phyloP scores from a whole-genome alignment of 192 early-diverging fungal genomes.

The Rhizophagus clarus region DNA sequence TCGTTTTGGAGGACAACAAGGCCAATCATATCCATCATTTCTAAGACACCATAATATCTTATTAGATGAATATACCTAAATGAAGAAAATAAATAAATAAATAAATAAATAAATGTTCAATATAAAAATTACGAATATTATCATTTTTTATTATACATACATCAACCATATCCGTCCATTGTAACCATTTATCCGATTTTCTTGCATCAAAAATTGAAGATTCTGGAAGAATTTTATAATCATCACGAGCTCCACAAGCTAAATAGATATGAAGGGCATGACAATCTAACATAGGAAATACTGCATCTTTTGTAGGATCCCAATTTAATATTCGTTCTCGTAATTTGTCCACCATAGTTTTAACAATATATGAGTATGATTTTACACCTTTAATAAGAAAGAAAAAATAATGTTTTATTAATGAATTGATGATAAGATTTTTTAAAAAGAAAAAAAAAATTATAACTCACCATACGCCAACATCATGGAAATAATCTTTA shows the following conservation, averaged over 20 bases:
- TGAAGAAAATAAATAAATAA: neutral
- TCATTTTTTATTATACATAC: neutral
- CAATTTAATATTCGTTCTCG: conserved; percentile 10
- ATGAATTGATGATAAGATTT: too few species aligned
- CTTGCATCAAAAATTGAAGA: conserved; percentile 14
- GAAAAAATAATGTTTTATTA: too few species aligned
- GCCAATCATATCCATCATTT: conserved; percentile 21
- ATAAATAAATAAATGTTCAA: neutral
- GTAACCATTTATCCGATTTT: conserved; percentile 17
- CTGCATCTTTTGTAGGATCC: conserved; percentile 7
- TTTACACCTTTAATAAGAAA: neutral
- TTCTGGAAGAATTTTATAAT: neutral
- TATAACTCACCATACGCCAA: neutral
- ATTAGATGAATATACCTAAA: conserved; percentile 13
- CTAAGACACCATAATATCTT: conserved; percentile 19
- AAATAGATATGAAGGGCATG: conserved; percentile 18
- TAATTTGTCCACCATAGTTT: neutral
- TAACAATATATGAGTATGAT: neutral
- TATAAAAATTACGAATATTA: neutral
- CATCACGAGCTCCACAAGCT: neutral
- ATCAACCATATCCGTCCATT: conserved; percentile 29
- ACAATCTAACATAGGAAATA: conserved; percentile 4
- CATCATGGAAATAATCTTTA: conserved; percentile 18
- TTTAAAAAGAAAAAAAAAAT: neutral
- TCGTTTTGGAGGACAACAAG: neutral